Conservation (phyloP, 2,329 filamentous ascomycete genomes). For the Botryotinia convoluta region DNA sequence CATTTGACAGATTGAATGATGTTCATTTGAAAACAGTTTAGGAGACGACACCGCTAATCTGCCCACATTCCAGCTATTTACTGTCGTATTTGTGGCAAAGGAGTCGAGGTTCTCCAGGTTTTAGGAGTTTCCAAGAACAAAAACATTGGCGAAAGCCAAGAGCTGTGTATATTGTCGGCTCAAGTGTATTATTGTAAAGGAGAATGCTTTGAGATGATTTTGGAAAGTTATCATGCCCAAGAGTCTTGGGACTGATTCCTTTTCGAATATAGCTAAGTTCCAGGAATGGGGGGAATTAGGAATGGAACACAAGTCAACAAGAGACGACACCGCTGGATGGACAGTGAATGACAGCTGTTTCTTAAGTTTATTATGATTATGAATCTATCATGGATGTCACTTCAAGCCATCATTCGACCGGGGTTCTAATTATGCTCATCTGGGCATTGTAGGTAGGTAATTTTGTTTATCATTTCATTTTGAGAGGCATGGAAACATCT, state of each 20-base stretch:
- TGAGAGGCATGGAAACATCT: not conserved
- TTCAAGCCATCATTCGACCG: not conserved
- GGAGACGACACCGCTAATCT: not conserved
- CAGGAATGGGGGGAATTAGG: not conserved
- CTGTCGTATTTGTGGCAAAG: not conserved
- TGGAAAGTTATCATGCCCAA: not conserved
- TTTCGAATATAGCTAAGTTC: not conserved
- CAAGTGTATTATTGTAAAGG: not conserved
- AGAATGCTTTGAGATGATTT: not conserved
- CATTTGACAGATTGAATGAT: not conserved
- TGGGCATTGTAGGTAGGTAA: not conserved
- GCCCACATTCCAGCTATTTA: slow-evolving; percentile 4
- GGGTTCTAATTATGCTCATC: not conserved
- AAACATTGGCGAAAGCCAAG: not conserved
- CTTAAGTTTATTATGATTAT: not conserved
- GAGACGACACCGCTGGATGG: not conserved
- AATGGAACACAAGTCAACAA: not conserved
- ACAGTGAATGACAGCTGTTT: not conserved
- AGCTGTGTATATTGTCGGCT: not conserved
- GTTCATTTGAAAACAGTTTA: not conserved
- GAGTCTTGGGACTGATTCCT: not conserved
- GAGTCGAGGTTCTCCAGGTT: not conserved
- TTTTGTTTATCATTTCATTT: not conserved
- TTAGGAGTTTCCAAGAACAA: not conserved
- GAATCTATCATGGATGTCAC: not conserved